Conservation (phyloP, 257 asterid genomes). For the Nicotiana sylvestris region DNA sequence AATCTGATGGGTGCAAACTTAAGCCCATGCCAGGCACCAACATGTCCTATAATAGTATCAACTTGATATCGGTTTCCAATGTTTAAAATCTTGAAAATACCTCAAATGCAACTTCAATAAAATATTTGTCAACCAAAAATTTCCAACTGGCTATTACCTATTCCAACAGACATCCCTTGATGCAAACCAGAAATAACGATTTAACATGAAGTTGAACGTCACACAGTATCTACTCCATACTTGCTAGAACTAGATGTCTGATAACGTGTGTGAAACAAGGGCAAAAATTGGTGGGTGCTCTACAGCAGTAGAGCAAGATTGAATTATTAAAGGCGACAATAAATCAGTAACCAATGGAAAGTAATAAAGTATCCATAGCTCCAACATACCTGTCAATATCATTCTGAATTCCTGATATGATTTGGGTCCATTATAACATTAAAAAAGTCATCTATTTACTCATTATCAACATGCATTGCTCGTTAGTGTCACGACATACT, state of each 20-base stretch:
- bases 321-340: not conserved
- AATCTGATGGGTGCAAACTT: not conserved
- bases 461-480: not conserved
- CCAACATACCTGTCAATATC: not conserved
- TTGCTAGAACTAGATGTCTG: not conserved
- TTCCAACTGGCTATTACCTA: not conserved
- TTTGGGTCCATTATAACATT: not conserved
- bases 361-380: not conserved
- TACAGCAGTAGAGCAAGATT: not conserved
- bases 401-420: not conserved
- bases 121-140: not conserved
- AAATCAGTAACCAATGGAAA: slow-evolving; percentile 5
- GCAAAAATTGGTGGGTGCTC: not conserved
- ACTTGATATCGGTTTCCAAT: not conserved
- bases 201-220: not conserved
- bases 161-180: not conserved
- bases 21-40: not conserved
- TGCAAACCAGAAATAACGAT: not conserved
- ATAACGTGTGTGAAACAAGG: not conserved
- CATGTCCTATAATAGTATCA: not conserved
- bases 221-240: not conserved
- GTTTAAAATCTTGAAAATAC: slow-evolving; percentile 4
- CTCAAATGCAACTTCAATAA: not conserved
- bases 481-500: not conserved
- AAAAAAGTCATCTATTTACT: not conserved